Base-by-base conservation (phyloP, 2,329 filamentous ascomycete species). In the Tolypocladium nubicola region DNA sequence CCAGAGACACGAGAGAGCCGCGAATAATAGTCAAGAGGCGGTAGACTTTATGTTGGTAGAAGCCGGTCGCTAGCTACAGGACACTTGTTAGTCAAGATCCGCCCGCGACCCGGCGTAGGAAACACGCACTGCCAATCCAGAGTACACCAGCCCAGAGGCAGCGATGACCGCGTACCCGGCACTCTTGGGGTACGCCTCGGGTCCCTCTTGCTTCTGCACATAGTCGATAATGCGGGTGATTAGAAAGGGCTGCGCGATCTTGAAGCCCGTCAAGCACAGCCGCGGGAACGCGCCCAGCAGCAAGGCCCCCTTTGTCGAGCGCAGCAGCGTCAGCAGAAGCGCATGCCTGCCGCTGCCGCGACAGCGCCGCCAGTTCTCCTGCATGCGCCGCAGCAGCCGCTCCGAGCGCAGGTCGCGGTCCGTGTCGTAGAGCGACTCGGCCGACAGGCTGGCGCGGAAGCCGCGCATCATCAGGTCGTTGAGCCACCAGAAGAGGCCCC, bases 21-120 rank as follows among this genome's bases (percentile, higher is more conserved):
- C 74, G 65, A 2, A 61, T 56, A 64, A 71, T 71, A 9, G 64
- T 65, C 16, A 65, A 57, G 16, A 61, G 62, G 0, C 74, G 71
- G 33, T 56, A 61, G 0, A 65, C 62, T 33, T 67, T 55, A 14
- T 67, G 63, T 53, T 65, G 64, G 43, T 61, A 65, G 26, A 65
- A 65, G 11, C 62, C 59, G 11, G 49, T 59, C 3, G 60, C 38
- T 0, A 63, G 19, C 63, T 65, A 33, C 16, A 39, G 4, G 10
- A 2, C 7, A 33, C 9, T 33, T n/a, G 26, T 40, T 5, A 53
- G 54, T 13, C 23, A 10, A 33, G 9, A 19, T 45, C 2, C 11
- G 16, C 23, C 6, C 11, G 13, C 13, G 3, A 45, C 19, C 7
- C 9, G 9, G 21, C 10, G 30, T 14, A 19, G n/a, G 1, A 19